Percentiles rank a stretch among this genome's conserved stretches.
These are phyloP conservation scores for Erysimum cheiri DNA, from an alignment of 441 rosid genomes.

Conservation along the genomic window DNA sequence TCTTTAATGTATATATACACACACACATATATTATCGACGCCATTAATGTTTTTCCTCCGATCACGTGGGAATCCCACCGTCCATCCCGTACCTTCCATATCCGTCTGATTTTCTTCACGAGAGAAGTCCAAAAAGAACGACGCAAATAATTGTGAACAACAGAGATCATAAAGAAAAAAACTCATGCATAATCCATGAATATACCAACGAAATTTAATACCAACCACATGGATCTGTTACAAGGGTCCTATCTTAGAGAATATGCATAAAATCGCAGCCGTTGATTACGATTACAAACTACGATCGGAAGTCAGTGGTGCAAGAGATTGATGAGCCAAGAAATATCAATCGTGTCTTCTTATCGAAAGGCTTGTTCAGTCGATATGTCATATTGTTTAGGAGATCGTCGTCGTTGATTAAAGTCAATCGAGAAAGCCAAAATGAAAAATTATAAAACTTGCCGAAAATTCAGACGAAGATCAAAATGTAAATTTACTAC, in stretches of 20 bases:
- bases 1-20: background rate
- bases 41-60: constrained; percentile 13
- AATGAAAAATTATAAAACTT: background rate
- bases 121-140: constrained; percentile 23
- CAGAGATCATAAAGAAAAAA: background rate
- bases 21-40: background rate
- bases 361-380: background rate
- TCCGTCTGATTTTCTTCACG: constrained; percentile 31
- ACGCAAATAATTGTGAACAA: constrained; percentile 11
- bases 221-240: constrained; percentile 1
- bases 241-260: background rate
- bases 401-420: background rate
- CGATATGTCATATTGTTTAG: background rate
- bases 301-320: background rate
- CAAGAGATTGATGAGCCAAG: background rate
- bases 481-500: background rate
- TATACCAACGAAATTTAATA: constrained; percentile 9
- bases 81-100: constrained; percentile 18
- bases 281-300: background rate
- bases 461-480: background rate
- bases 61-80: constrained; percentile 36
- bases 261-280: background rate
- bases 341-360: background rate
- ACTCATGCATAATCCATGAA: constrained; percentile 6
- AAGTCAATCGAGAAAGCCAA: background rate